Conservation (phyloP, 164 flowering plant genomes). For the Piper betle region DNA sequence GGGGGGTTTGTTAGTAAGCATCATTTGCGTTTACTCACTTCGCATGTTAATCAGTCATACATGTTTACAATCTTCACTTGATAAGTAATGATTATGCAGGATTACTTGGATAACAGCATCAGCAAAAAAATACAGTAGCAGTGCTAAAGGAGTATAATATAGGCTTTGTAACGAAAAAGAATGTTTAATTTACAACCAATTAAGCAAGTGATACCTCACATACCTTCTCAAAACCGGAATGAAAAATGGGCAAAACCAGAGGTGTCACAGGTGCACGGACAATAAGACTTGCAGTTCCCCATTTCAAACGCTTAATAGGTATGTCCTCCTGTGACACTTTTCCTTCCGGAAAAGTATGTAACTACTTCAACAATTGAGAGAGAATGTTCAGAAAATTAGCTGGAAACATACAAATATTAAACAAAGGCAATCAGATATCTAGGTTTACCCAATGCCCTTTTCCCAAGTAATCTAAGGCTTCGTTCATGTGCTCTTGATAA, state of each 20-base stretch:
- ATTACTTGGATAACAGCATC: too few relatives aligned
- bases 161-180: too few relatives aligned
- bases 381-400: slow-evolving; percentile 10
- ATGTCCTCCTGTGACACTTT: slow-evolving; percentile 74
- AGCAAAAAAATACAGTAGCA: too few relatives aligned
- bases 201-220: too few relatives aligned
- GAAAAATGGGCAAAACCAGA: slow-evolving; percentile 83
- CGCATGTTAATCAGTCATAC: too few relatives aligned
- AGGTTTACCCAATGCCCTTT: slow-evolving; percentile 78
- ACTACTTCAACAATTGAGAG: slow-evolving; percentile 31
- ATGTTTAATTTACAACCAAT: too few relatives aligned
- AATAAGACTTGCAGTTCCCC: slow-evolving; percentile 99
- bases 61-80: too few relatives aligned
- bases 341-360: slow-evolving; percentile 96
- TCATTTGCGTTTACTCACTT: too few relatives aligned
- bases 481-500: slow-evolving; percentile 88
- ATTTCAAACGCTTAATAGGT: slow-evolving; percentile 73
- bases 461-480: slow-evolving; percentile 79
- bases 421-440: background rate
- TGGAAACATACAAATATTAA: background rate
- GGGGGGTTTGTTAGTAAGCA: too few relatives aligned
- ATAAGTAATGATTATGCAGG: too few relatives aligned
- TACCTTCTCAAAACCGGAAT: slow-evolving; percentile 81
- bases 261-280: slow-evolving; percentile 82
- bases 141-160: too few relatives aligned